Evolutionary conservation across 2,329 filamentous ascomycete genomes (phyloP).

Genomic region (Zymoseptoria pseudotritici): DNA sequence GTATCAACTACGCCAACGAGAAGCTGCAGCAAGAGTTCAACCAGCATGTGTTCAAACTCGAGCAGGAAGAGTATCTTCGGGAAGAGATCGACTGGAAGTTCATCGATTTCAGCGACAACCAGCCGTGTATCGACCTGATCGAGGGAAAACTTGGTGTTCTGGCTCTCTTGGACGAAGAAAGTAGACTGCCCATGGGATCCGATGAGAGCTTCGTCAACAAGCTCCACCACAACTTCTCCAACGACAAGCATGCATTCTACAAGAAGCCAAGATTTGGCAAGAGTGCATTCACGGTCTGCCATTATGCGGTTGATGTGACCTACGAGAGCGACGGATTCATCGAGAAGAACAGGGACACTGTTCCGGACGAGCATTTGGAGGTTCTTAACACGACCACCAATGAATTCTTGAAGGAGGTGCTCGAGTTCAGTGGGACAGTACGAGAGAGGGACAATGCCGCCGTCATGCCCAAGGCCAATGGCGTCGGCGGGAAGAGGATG

Average conservation of each 20-base stretch:
- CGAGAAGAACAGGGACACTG: constrained; percentile 98
- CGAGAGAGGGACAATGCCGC: constrained; percentile 74
- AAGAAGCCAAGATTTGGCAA: constrained; percentile 98
- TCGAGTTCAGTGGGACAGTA: constrained; percentile 77
- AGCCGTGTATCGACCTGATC: constrained; percentile 96
- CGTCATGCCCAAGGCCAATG: constrained; percentile 62
- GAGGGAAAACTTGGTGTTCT: constrained; percentile 93
- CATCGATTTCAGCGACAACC: constrained; percentile 98
- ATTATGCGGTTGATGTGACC: constrained; percentile 95
- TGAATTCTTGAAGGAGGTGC: constrained; percentile 71
- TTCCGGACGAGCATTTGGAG: constrained; percentile 96
- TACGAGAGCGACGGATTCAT: constrained; percentile 99
- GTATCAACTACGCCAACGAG: constrained; percentile 99
- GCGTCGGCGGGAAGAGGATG: constrained; percentile 69
- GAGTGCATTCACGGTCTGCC: constrained; percentile 93
- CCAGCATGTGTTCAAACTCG: constrained; percentile 96
- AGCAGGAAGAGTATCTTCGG: constrained; percentile 93
- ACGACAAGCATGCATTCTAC: constrained; percentile 91
- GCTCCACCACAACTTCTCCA: constrained; percentile 85
- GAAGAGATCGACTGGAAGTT: constrained; percentile 99
- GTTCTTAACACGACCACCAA: constrained; percentile 80
- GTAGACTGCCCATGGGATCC: constrained; percentile 89
- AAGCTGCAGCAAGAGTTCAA: constrained; percentile 99
- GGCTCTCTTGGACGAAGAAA: constrained; percentile 91
- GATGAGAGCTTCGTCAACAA: constrained; percentile 97